phyloP scores from a whole-genome alignment of 129 eudicot species.

The Escallonia herrerae region DNA sequence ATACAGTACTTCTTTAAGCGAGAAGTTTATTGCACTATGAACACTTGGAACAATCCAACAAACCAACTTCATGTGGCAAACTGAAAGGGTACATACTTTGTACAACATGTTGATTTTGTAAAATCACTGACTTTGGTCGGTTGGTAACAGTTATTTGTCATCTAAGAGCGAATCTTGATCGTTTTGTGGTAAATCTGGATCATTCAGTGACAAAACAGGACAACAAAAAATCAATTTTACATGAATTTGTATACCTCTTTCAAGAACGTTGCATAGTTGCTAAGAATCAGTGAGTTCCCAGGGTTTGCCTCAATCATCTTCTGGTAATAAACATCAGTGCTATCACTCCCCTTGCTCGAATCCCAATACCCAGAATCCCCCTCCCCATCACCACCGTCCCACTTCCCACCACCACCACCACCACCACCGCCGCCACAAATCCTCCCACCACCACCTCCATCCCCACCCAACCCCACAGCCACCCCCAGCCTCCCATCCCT shows the following conservation, averaged over 20 bases:
- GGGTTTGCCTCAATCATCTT: conserved; percentile 64
- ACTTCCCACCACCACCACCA: conserved; percentile 2
- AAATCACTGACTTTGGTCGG: no score
- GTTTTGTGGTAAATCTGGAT: no score
- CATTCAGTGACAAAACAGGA: no score
- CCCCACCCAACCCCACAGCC: conserved; percentile 15
- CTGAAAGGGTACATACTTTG: no score
- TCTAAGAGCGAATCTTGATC: no score
- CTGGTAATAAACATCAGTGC: conserved; percentile 36
- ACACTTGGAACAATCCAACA: no score
- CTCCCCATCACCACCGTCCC: conserved; percentile 9
- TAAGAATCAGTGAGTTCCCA: conserved; percentile 44
- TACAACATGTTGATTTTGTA: no score
- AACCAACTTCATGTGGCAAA: no score
- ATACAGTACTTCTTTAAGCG: no score
- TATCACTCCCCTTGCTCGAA: conserved; percentile 2
- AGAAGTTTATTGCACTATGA: no score
- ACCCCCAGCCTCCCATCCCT: conserved; percentile 11
- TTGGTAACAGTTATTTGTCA: no score
- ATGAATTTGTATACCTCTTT: conserved; percentile 42
- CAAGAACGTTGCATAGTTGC: conserved; percentile 59
- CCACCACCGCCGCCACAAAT: conserved; percentile 24
- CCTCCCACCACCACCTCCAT: conserved; percentile 28
- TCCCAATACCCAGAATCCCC: conserved; percentile 9
- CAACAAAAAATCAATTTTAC: no score